Evolutionary conservation across 148 eudicot species (phyloP).

Genomic region (Cornus controversa): DNA sequence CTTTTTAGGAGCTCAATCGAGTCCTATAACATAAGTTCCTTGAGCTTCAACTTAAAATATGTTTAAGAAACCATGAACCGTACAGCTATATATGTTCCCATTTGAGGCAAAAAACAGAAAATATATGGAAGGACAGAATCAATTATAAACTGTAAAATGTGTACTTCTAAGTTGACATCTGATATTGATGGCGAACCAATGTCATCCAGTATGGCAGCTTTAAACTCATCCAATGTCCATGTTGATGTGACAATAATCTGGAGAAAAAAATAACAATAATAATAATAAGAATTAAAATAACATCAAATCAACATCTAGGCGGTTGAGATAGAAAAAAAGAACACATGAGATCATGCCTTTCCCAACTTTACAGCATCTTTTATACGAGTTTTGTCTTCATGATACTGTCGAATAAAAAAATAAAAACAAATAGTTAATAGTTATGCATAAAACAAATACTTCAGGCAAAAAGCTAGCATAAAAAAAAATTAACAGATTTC

Average conservation of each 20-base stretch:
- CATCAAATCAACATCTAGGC: conserved; percentile 4
- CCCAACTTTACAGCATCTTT: conserved; percentile 71
- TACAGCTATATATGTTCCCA: too few species aligned
- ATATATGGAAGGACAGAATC: not conserved
- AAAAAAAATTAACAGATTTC: not conserved
- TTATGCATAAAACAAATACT: not conserved
- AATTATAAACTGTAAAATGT: not conserved
- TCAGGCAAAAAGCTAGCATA: not conserved
- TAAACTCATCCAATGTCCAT: conserved; percentile 72
- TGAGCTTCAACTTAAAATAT: not conserved
- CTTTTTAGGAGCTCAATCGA: not conserved
- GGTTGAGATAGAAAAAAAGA: not conserved
- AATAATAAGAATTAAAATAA: not conserved
- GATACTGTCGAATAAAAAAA: conserved; percentile 51
- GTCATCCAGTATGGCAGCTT: conserved; percentile 46
- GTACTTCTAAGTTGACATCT: conserved; percentile 77
- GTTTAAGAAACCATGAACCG: not conserved
- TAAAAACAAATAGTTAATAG: conserved; percentile 11
- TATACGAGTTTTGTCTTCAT: conserved; percentile 74
- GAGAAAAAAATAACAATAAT: conserved; percentile 16
- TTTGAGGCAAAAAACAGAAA: not conserved
- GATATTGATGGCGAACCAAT: conserved; percentile 55
- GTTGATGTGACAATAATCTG: conserved; percentile 67
- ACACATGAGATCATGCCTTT: conserved; percentile 49
- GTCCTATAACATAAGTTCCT: not conserved